A percentile compares a stretch with the other conserved stretches of the same genome.
Evolutionary conservation across 2,329 filamentous ascomycete genomes (phyloP).

Genomic region (Onygena corvina): DNA sequence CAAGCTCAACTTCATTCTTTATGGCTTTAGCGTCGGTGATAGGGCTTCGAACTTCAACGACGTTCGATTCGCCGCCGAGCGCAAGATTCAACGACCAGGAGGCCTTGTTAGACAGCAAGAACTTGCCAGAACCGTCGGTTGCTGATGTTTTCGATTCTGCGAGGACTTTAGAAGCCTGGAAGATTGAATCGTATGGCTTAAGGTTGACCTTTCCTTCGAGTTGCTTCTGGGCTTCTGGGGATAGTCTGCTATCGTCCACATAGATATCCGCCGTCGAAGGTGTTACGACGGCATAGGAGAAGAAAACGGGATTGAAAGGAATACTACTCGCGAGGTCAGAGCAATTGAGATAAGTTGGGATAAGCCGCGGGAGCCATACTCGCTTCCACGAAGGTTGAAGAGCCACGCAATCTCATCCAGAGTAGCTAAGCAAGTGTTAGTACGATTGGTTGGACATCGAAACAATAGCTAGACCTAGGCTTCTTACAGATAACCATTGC

Average conservation of each 20-base stretch:
- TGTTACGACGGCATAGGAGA: constrained; percentile 86
- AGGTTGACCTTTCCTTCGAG: constrained; percentile 59
- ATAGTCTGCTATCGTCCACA: constrained; percentile 67
- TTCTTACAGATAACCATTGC: constrained; percentile 66
- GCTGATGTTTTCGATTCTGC: constrained; percentile 35
- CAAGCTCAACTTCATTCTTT: constrained; percentile 80
- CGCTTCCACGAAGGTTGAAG: constrained; percentile 90
- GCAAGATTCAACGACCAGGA: constrained; percentile 87
- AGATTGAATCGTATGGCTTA: constrained; percentile 71
- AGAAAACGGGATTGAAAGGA: constrained; percentile 96
- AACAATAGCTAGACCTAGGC: background rate
- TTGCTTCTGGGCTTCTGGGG: constrained; percentile 54
- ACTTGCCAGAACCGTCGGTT: constrained; percentile 43
- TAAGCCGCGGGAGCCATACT: constrained; percentile 38
- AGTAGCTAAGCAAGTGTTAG: constrained; percentile 44
- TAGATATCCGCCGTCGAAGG: constrained; percentile 66
- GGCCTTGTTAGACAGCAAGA: constrained; percentile 73
- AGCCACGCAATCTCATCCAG: constrained; percentile 96
- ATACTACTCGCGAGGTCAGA: constrained; percentile 45
- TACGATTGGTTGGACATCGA: background rate
- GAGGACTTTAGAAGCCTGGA: constrained; percentile 60
- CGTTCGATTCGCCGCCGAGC: constrained; percentile 70
- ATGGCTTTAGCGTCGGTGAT: constrained; percentile 84
- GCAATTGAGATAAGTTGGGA: background rate
- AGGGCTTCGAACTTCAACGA: constrained; percentile 78